Conservation (phyloP, 768 basidiomycete genomes). For the Tricholoma flavovirens region DNA sequence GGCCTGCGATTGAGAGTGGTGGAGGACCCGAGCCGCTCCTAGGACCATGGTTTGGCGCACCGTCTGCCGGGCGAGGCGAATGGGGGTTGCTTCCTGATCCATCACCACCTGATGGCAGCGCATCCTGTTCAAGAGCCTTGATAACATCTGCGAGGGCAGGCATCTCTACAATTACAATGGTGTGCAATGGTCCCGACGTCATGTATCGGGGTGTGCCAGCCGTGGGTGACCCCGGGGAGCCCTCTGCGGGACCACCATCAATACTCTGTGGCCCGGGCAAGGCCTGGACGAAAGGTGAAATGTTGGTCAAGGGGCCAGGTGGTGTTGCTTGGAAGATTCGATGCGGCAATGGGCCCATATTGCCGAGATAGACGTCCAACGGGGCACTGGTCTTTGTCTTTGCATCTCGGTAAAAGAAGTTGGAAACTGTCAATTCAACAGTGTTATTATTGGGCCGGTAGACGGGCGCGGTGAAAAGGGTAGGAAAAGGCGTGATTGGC, state of each 20-base stretch:
- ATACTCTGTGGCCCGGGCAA: constrained; percentile 32
- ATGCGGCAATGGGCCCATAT: constrained; percentile 77
- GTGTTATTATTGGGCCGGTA: constrained; percentile 69
- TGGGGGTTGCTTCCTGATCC: constrained; percentile 32
- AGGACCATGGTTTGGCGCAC: constrained; percentile 20
- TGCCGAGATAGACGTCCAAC: constrained; percentile 85
- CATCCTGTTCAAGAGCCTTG: constrained; percentile 72
- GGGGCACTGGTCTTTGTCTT: constrained; percentile 60
- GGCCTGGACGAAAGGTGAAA: constrained; percentile 53
- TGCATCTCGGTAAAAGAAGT: constrained; percentile 80
- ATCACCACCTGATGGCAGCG: constrained; percentile 38
- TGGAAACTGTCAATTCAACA: constrained; percentile 79
- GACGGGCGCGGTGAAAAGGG: constrained; percentile 71
- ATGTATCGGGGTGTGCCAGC: constrained; percentile 44
- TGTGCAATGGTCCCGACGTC: constrained; percentile 54
- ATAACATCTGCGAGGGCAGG: constrained; percentile 72
- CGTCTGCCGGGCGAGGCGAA: constrained; percentile 22
- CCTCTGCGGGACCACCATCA: constrained; percentile 26
- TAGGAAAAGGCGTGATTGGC: constrained; percentile 88
- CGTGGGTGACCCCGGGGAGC: constrained; percentile 23
- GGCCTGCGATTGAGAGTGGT: constrained; percentile 53
- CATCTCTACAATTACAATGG: constrained; percentile 82
- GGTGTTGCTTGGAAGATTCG: constrained; percentile 71
- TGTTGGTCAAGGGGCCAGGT: constrained; percentile 60
- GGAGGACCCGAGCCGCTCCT: constrained; percentile 25